Base-by-base conservation (phyloP, 208 protist species). In the Leishmania mexicana region DNA sequence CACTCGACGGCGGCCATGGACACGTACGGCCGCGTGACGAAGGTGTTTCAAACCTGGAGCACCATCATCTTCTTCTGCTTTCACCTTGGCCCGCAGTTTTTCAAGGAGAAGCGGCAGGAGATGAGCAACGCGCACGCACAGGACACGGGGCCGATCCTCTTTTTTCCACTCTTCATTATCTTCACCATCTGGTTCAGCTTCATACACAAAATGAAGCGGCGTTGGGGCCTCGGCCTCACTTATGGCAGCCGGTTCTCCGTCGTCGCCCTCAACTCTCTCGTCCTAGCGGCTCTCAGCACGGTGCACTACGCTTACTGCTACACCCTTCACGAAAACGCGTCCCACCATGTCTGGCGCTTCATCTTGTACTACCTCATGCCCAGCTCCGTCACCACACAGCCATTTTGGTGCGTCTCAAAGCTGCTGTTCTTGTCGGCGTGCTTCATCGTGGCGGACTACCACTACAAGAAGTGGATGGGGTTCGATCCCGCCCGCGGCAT, bases 181-280 rank as follows among this genome's bases (percentile, higher is more conserved):
- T 84, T 92, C 38, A 89, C 76, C 24, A 54, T 83, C 15, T 85
- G 89, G 17, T 93, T 97, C 60, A 21, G 87, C 8, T 83, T 93
- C 35, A 47, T 91, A 1, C 92, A 97, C 84, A 95, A 93, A 85
- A 85, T 90, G 78, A 95, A 95, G 87, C 87, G 94, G n/a, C 65
- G 68, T 24, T 89, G 83, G 85, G n/a, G 82, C 0, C 76, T 97
- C 4, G 84, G 89, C 75, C 57, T 96, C 28, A 96, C 94, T 19
- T 97, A 97, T 58, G 90, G 89, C 54, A 70, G 88, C 28, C 88
- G 67, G 51, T 60, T 90, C 31, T 85, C 85, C 17, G 70, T 88
- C 28, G 68, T 95, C 15, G 70, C 90, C 1, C 83, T 97, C 38
- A 97, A 95, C 84, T 89, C 94, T 1, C 78, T 96, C n/a, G 51